Percentiles rank a stretch among this genome's conserved stretches.
phyloP scores from a whole-genome alignment of 2,329 filamentous ascomycete species.

The Xylaria sp. region DNA sequence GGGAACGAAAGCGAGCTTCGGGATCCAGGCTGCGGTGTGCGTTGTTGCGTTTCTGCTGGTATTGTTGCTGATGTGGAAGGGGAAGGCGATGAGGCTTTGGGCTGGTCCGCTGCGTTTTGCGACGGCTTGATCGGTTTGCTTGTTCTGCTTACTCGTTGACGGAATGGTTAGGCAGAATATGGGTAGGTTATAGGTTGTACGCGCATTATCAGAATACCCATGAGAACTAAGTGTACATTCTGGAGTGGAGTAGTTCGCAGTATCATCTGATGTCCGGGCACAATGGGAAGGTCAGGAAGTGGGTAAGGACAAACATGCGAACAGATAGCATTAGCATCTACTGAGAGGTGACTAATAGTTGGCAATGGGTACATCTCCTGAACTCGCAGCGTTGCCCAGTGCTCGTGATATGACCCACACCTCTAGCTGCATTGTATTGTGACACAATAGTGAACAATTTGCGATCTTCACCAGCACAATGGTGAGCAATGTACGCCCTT shows the following conservation, averaged over 20 bases:
- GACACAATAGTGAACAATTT: conserved; percentile 6
- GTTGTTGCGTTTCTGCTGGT: conserved; percentile 52
- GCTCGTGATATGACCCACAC: conserved; percentile 3
- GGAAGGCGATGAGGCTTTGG: conserved; percentile 53
- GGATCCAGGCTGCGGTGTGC: conserved; percentile 59
- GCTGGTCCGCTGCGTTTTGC: conserved; percentile 52
- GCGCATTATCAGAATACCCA: not conserved
- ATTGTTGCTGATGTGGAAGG: conserved; percentile 51
- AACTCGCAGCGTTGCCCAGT: not conserved
- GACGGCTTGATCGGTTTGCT: conserved; percentile 36
- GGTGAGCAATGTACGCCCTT: not conserved
- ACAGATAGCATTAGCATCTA: not conserved
- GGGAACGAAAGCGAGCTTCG: conserved; percentile 58
- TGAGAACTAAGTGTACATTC: not conserved
- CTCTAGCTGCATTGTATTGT: not conserved
- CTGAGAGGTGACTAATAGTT: not conserved
- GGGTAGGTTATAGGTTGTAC: not conserved
- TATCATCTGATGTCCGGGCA: not conserved
- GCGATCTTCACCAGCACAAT: not conserved
- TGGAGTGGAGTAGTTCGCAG: not conserved
- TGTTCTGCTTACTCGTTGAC: not conserved
- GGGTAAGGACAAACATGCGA: not conserved
- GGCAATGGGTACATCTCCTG: not conserved
- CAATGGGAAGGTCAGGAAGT: not conserved
- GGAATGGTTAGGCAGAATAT: not conserved